These are phyloP conservation scores for Teratosphaeriaceae sp. DNA, from an alignment of 2,329 filamentous ascomycete genomes.

Conservation along the genomic window DNA sequence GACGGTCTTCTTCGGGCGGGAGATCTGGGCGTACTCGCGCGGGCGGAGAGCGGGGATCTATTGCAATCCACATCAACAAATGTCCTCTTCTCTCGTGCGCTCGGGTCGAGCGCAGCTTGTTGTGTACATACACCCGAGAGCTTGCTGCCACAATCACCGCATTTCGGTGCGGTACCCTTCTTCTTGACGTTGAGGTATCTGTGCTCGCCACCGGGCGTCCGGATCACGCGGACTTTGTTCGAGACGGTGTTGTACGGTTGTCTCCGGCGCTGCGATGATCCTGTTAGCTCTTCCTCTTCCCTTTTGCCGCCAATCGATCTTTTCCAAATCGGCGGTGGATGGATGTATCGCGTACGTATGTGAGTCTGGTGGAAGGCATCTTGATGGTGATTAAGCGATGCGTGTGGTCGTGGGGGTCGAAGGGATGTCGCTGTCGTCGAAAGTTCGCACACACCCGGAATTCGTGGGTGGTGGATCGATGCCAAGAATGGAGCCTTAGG, in stretches of 20 bases:
- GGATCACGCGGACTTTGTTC: conserved; percentile 93
- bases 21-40: conserved; percentile 95
- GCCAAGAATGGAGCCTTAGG: no score
- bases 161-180: conserved; percentile 96
- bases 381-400: conserved; percentile 33
- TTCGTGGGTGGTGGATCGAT: no score
- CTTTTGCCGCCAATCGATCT: neutral
- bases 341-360: conserved; percentile 44
- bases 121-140: conserved; percentile 88
- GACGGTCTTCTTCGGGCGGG: conserved; percentile 98
- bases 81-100: conserved; percentile 4
- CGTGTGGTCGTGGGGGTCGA: conserved; percentile 16
- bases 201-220: conserved; percentile 94
- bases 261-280: conserved; percentile 43
- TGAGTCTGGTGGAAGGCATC: conserved; percentile 50
- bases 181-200: conserved; percentile 99
- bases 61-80: conserved; percentile 14
- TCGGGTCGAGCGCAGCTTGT: no score
- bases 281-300: conserved; percentile 27
- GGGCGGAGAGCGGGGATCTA: conserved; percentile 94
- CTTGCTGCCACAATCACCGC: conserved; percentile 97
- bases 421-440: conserved; percentile 12
- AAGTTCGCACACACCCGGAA: no score
- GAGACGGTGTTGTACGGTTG: conserved; percentile 88
- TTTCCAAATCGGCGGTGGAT: neutral